Percentiles rank a stretch among this genome's conserved stretches.
Evolutionary conservation across 2,329 filamentous ascomycete species (phyloP).

Genomic region (Aspergillus fumigatus): DNA sequence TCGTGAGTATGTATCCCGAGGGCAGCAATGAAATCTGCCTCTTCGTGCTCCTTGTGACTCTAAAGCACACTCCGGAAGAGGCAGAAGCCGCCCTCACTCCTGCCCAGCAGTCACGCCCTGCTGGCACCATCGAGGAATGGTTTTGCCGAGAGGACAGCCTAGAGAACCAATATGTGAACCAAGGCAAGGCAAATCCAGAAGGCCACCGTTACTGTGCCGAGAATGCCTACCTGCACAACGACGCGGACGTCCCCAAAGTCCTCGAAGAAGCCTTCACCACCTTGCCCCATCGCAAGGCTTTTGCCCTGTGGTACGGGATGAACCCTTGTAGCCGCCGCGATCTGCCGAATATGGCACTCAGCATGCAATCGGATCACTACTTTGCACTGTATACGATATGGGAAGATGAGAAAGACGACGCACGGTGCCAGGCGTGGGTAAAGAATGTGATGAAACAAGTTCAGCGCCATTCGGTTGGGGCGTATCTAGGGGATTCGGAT

Average conservation of each 20-base stretch:
- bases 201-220: constrained; percentile 47
- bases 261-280: constrained; percentile 47
- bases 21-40: neutral
- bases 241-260: constrained; percentile 37
- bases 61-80: neutral
- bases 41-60: neutral
- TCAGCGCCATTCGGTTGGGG: constrained; percentile 42
- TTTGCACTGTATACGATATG: constrained; percentile 52
- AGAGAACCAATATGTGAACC: constrained; percentile 20
- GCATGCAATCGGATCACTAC: constrained; percentile 54
- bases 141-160: neutral
- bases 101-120: neutral
- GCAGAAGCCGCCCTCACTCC: neutral
- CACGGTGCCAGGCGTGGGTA: constrained; percentile 43
- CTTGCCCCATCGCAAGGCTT: constrained; percentile 44
- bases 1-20: neutral
- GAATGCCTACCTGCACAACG: constrained; percentile 48
- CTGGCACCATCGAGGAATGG: neutral
- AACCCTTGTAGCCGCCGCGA: constrained; percentile 41
- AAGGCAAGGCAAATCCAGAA: constrained; percentile 43
- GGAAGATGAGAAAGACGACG: constrained; percentile 46
- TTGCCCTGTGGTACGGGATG: constrained; percentile 51
- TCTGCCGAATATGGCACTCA: constrained; percentile 51
- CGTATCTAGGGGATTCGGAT: constrained; percentile 54
- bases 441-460: constrained; percentile 37